Evolutionary conservation across 192 early-diverging fungal genomes (phyloP), one percentile per base, ranked within the genome.

Genomic region (Coemansia sp.): DNA sequence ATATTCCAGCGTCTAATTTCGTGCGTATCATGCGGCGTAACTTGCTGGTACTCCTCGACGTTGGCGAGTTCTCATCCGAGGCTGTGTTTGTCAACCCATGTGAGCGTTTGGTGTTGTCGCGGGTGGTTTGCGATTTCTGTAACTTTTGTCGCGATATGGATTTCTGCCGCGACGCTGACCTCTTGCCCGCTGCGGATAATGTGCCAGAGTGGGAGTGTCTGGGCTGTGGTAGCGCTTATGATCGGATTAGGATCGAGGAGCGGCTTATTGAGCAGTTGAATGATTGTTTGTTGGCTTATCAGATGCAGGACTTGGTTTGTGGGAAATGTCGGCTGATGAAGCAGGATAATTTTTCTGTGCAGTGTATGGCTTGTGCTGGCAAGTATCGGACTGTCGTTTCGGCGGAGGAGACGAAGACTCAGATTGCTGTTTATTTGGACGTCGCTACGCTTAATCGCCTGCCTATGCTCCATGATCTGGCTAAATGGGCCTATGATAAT

Each of bases 271-370:
- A 89, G 59, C 87, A 94, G 61, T 80, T 96, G 7, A 81, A 91
- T 21, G 74, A 77, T 9, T 81, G 86, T 40, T 28, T 95, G 28
- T 73, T 87, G 64, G 86, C 88, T 5, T 97, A 91, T 85, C 96
- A 99, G 78, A 83, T 91, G 59, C 97, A 99, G 77, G 95, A 97
- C 60, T 62, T 96, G 49, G 82, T 85, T 26, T 99, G 97, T 74
- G 66, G 74, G 16, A 91, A 91, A 58, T 99, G 97, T 61, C 84
- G 88, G 11, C 69, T 87, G 70, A 89, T 96, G 59, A 95, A 93
- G 63, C 87, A 86, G 11, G 91, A 95, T 52, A 91, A 95, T 49
- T 66, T 98, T 67, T 74, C 86, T 14, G 62, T 84, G 6, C 85
- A 90, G 66, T 98, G 96, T 70, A 75, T 88, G 6, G 53, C 66